Percentiles rank a stretch among this genome's conserved stretches.
Evolutionary conservation across 2,329 filamentous ascomycete species (phyloP).

Genomic region (Cladosporium sp.): DNA sequence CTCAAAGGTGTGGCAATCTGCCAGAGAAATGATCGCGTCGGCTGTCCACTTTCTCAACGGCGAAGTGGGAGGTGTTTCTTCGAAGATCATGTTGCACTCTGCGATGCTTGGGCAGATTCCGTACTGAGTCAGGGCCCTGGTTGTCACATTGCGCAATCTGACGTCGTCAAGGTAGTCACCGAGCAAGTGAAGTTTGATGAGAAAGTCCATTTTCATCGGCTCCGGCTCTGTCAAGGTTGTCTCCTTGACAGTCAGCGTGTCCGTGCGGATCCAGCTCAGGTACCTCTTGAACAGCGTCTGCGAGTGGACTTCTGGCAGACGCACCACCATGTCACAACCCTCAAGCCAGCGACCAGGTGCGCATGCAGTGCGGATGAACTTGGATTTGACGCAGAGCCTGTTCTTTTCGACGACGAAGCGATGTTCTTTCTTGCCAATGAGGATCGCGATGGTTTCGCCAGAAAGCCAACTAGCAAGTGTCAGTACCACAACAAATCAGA

Average conservation of each 20-base stretch:
- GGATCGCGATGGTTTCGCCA: constrained; percentile 11
- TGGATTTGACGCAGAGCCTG: constrained; percentile 12
- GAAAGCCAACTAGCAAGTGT: neutral
- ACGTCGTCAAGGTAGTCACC: neutral
- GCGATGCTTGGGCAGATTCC: too few species aligned
- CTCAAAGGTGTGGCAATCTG: too few species aligned
- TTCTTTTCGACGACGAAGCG: constrained; percentile 21
- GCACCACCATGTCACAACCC: constrained; percentile 22
- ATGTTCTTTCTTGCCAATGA: constrained; percentile 15
- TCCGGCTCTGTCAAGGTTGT: neutral
- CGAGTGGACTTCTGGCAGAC: constrained; percentile 18
- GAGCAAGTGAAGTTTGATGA: neutral
- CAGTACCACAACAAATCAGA: neutral
- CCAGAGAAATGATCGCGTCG: too few species aligned
- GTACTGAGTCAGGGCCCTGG: neutral
- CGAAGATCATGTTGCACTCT: too few species aligned
- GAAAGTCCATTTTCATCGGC: neutral
- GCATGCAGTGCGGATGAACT: constrained; percentile 24
- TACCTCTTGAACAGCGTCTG: constrained; percentile 5
- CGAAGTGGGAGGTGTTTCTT: too few species aligned
- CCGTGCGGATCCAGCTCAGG: constrained; percentile 7
- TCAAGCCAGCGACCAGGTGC: constrained; percentile 15
- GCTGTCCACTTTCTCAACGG: too few species aligned
- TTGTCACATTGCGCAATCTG: neutral
- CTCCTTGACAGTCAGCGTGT: neutral